Percentiles rank a stretch among this genome's conserved stretches.
These are phyloP conservation scores for Fonsecaea pugnacius DNA, from an alignment of 2,329 filamentous ascomycete species.

Conservation along the genomic window DNA sequence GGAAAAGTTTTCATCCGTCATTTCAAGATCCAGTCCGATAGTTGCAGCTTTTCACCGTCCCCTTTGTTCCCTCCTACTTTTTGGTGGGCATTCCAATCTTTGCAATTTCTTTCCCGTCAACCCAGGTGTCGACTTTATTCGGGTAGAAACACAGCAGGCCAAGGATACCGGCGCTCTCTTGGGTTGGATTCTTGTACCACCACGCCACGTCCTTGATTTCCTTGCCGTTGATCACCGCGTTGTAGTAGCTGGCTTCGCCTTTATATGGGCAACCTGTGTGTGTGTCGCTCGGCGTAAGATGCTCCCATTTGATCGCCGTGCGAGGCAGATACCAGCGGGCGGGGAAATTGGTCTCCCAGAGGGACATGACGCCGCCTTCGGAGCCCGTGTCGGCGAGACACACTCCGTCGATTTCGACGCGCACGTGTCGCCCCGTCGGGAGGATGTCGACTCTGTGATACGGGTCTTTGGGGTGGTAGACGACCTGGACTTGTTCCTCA, in stretches of 20 bases:
- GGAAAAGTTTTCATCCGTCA: background rate
- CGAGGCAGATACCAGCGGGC: slow-evolving; percentile 37
- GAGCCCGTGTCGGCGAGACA: slow-evolving; percentile 34
- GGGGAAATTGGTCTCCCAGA: slow-evolving; percentile 38
- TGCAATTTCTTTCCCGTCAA: slow-evolving; percentile 35
- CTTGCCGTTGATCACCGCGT: slow-evolving; percentile 36
- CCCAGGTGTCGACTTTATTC: slow-evolving; percentile 36
- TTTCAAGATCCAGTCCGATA: background rate
- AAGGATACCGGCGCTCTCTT: slow-evolving; percentile 31
- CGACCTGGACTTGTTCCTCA: slow-evolving; percentile 33
- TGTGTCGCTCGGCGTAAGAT: slow-evolving; percentile 33
- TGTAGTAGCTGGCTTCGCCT: slow-evolving; percentile 37
- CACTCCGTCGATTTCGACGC: slow-evolving; percentile 34
- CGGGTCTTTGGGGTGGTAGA: slow-evolving; percentile 38
- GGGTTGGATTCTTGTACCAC: slow-evolving; percentile 36
- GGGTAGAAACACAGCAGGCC: slow-evolving; percentile 39
- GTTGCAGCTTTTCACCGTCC: slow-evolving; percentile 1
- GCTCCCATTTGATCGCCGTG: slow-evolving; percentile 36
- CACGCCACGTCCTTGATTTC: slow-evolving; percentile 37
- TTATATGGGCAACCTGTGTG: slow-evolving; percentile 39
- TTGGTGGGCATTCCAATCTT: slow-evolving; percentile 23
- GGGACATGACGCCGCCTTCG: slow-evolving; percentile 36
- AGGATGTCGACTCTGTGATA: slow-evolving; percentile 38
- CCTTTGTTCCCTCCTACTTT: slow-evolving; percentile 4
- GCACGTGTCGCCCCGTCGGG: slow-evolving; percentile 34